A percentile compares a stretch with the other conserved stretches of the same genome.
Evolutionary conservation across 2,329 filamentous ascomycete species (phyloP).

Genomic region (Beauveria scarabaeidicola): DNA sequence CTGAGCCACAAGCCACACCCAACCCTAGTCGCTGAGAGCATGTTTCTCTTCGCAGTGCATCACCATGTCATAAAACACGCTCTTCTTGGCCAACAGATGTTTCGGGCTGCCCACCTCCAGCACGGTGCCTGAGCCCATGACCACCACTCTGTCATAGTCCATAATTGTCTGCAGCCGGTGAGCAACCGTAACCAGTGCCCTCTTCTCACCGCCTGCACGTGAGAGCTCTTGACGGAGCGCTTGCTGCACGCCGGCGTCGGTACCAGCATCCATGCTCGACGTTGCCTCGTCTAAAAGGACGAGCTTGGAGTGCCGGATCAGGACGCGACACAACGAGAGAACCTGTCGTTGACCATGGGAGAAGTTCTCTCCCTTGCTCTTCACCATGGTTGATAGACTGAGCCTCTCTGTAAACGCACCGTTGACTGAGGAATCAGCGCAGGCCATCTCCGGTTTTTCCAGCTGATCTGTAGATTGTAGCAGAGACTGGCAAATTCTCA

Average conservation of each 20-base stretch:
- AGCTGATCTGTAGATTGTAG: constrained; percentile 39
- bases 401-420: constrained; percentile 20
- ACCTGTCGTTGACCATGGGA: constrained; percentile 51
- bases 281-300: constrained; percentile 52
- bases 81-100: constrained; percentile 28
- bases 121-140: constrained; percentile 45
- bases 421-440: constrained; percentile 16
- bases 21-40: background rate
- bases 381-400: constrained; percentile 36
- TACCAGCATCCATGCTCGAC: constrained; percentile 50
- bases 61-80: constrained; percentile 37
- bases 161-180: constrained; percentile 50
- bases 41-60: constrained; percentile 30
- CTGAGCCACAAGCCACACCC: too few relatives aligned
- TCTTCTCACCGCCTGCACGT: constrained; percentile 28
- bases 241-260: constrained; percentile 45
- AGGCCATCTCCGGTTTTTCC: constrained; percentile 20
- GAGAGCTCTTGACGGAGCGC: constrained; percentile 41
- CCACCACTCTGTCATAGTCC: constrained; percentile 50
- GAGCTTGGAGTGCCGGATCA: constrained; percentile 45
- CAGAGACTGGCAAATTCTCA: constrained; percentile 52
- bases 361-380: constrained; percentile 47
- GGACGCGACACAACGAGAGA: constrained; percentile 45
- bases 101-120: constrained; percentile 37
- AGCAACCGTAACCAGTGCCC: constrained; percentile 49